Evolutionary conservation across 257 asterid genomes (phyloP).

Genomic region (Ocimum tenuiflorum): DNA sequence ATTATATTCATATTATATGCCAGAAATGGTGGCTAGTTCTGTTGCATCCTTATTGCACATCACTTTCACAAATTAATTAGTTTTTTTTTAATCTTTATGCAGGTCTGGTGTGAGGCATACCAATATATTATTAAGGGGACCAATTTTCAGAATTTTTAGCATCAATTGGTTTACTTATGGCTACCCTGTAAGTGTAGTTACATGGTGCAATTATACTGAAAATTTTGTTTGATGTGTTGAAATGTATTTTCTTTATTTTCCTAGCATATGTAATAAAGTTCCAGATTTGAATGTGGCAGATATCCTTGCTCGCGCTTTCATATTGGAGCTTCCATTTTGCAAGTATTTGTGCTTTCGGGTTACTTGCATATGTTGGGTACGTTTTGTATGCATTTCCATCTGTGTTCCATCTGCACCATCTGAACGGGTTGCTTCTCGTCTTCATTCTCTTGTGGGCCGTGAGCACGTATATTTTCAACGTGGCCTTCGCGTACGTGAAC

Average conservation of each 20-base stretch:
- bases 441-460: constrained; percentile 99
- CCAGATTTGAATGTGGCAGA: constrained; percentile 51
- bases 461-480: constrained; percentile 91
- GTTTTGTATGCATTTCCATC: constrained; percentile 82
- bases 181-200: constrained; percentile 67
- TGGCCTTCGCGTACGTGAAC: constrained; percentile 76
- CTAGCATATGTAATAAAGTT: constrained; percentile 36
- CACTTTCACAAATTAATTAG: neutral
- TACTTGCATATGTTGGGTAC: constrained; percentile 92
- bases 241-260: constrained; percentile 14
- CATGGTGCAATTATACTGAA: constrained; percentile 4
- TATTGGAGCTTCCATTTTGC: constrained; percentile 99
- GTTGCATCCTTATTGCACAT: neutral
- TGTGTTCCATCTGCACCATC: constrained; percentile 77
- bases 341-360: constrained; percentile 91
- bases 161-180: constrained; percentile 99
- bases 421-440: constrained; percentile 90
- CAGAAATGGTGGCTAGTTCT: neutral
- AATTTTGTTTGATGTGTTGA: neutral
- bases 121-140: constrained; percentile 72
- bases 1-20: too few species aligned
- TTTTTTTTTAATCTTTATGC: constrained; percentile 28
- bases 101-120: constrained; percentile 98
- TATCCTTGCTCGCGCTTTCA: constrained; percentile 80
- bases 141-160: constrained; percentile 78